Evolutionary conservation across 208 protist species (phyloP).

Genomic region (Tetramitus jugosus): DNA sequence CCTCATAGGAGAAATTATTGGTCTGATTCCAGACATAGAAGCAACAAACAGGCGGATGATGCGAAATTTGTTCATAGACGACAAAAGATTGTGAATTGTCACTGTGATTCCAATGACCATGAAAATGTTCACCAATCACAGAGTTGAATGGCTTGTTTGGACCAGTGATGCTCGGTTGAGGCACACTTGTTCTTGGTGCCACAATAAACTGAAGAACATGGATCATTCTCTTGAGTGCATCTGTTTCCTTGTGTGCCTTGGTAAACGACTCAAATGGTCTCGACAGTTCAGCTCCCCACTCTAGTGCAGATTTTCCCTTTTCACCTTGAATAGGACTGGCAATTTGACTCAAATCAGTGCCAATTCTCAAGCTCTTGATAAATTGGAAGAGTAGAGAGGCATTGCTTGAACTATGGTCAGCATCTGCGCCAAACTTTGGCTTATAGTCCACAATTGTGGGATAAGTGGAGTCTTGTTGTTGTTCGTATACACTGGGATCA

Average conservation of each 20-base stretch:
- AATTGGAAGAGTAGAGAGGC: neutral
- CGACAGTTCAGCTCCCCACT: neutral
- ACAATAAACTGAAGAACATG: neutral
- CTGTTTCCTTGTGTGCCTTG: neutral
- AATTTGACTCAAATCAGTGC: neutral
- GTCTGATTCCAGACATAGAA: neutral
- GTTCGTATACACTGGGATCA: too few relatives aligned
- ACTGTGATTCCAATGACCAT: neutral
- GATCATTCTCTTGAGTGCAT: neutral
- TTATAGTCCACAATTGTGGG: too few relatives aligned
- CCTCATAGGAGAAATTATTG: neutral
- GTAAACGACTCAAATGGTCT: neutral
- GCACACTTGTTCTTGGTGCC: neutral
- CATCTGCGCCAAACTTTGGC: too few relatives aligned
- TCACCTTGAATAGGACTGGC: neutral
- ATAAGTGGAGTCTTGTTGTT: too few relatives aligned
- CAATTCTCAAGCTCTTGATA: neutral
- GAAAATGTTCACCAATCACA: neutral
- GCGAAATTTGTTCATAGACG: neutral
- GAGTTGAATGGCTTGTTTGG: neutral
- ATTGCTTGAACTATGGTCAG: too few relatives aligned
- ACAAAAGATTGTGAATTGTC: neutral
- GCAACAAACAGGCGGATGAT: neutral
- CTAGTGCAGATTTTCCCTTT: neutral
- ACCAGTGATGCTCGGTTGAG: neutral